These are phyloP conservation scores for Didymella segeticola DNA, from an alignment of 2,329 filamentous ascomycete genomes.

Conservation along the genomic window DNA sequence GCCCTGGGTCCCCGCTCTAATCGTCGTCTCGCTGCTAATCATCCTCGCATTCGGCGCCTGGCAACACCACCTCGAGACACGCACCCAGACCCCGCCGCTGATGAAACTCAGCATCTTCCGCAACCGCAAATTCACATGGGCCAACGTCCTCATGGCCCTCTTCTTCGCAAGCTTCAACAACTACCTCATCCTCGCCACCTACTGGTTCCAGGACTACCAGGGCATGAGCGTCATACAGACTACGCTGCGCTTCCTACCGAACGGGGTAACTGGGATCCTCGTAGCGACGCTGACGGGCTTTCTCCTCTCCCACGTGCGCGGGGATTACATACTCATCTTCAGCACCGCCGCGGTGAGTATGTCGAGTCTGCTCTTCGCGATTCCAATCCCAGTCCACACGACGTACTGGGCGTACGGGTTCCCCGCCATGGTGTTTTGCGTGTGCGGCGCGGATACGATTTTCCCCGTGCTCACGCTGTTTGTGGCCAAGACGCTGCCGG, in stretches of 20 bases:
- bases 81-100: conserved; percentile 61
- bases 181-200: conserved; percentile 71
- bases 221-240: conserved; percentile 68
- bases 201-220: conserved; percentile 73
- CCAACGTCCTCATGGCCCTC: conserved; percentile 69
- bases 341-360: conserved; percentile 64
- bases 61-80: conserved; percentile 66
- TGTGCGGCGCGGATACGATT: conserved; percentile 70
- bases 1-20: conserved; percentile 66
- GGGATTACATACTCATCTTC: conserved; percentile 63
- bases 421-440: conserved; percentile 69
- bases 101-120: conserved; percentile 71
- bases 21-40: conserved; percentile 64
- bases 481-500: conserved; percentile 67
- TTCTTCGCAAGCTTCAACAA: conserved; percentile 75
- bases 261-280: conserved; percentile 65
- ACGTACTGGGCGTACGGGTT: conserved; percentile 73
- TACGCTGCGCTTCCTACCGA: conserved; percentile 72
- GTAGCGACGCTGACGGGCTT: conserved; percentile 60
- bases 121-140: conserved; percentile 65
- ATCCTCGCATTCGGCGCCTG: conserved; percentile 65
- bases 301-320: conserved; percentile 58
- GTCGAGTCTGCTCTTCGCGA: conserved; percentile 66
- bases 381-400: conserved; percentile 66
- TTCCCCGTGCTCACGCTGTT: conserved; percentile 72